phyloP scores from a whole-genome alignment of 2,329 filamentous ascomycete genomes.

The Claviceps arundinis region DNA sequence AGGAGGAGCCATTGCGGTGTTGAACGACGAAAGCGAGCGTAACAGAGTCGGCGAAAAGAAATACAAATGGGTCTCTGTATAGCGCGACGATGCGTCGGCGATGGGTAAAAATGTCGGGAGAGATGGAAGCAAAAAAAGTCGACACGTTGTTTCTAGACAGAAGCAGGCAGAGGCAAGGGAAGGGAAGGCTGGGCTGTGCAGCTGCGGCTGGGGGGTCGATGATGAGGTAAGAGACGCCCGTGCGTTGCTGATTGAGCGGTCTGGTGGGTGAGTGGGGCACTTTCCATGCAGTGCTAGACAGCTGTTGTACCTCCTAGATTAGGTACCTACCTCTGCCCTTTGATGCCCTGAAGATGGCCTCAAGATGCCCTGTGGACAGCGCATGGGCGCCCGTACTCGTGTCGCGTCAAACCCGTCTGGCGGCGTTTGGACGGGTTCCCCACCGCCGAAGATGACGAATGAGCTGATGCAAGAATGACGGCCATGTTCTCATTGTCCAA shows the following conservation, averaged over 20 bases:
- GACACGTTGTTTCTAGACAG: neutral
- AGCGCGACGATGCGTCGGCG: neutral
- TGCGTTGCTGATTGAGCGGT: neutral
- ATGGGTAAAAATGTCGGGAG: neutral
- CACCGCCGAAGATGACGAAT: too few relatives aligned
- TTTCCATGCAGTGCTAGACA: too few relatives aligned
- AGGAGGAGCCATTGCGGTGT: constrained; percentile 41
- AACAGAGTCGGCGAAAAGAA: neutral
- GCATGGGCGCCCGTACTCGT: too few relatives aligned
- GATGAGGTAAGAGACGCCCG: constrained; percentile 1
- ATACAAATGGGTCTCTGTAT: neutral
- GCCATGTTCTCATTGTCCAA: neutral
- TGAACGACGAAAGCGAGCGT: neutral
- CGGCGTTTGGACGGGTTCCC: too few relatives aligned
- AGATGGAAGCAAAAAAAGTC: neutral
- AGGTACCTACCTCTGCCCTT: too few relatives aligned
- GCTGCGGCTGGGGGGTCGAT: neutral
- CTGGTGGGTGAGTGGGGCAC: neutral
- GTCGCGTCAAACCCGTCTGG: too few relatives aligned
- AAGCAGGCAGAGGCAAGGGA: neutral
- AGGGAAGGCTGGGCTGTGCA: neutral
- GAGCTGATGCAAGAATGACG: neutral
- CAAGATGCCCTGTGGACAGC: too few relatives aligned
- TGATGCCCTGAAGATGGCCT: too few relatives aligned
- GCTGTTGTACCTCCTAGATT: too few relatives aligned